A percentile compares a stretch with the other conserved stretches of the same genome.
These are phyloP conservation scores for Psilocybe mexicana DNA, from an alignment of 1,284 basidiomycete genomes.

Conservation along the genomic window DNA sequence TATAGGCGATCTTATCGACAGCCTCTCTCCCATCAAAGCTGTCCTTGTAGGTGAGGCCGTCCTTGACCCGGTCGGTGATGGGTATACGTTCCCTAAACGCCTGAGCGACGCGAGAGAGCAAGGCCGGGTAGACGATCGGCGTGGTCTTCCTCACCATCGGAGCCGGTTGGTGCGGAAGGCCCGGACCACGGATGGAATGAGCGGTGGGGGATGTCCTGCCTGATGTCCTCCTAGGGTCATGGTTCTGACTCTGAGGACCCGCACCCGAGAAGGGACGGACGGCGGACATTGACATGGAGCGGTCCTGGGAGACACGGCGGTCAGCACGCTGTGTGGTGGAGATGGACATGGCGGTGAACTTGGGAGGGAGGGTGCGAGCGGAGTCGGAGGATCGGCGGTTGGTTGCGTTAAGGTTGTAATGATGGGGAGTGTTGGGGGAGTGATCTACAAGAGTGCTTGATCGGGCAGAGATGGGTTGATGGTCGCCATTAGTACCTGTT, in stretches of 20 bases:
- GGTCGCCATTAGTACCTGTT: slow-evolving; percentile 42
- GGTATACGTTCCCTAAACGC: slow-evolving; percentile 86
- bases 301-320: slow-evolving; percentile 61
- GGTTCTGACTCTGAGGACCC: slow-evolving; percentile 25
- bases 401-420: slow-evolving; percentile 13
- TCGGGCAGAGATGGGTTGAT: slow-evolving; percentile 27
- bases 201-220: slow-evolving; percentile 53
- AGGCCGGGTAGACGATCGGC: slow-evolving; percentile 91
- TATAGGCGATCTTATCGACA: slow-evolving; percentile 94
- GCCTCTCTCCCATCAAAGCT: slow-evolving; percentile 97
- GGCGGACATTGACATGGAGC: slow-evolving; percentile 74
- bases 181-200: background rate
- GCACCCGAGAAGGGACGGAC: slow-evolving; percentile 16
- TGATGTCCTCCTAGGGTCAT: slow-evolving; percentile 34
- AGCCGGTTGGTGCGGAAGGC: slow-evolving; percentile 17
- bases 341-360: slow-evolving; percentile 24
- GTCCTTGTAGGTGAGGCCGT: slow-evolving; percentile 94
- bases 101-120: slow-evolving; percentile 92
- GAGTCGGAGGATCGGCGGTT: slow-evolving; percentile 41
- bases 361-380: slow-evolving; percentile 32
- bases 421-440: slow-evolving; percentile 4
- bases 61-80: slow-evolving; percentile 84
- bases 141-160: slow-evolving; percentile 39
- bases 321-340: slow-evolving; percentile 48
- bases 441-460: slow-evolving; percentile 30